These are phyloP conservation scores for Lenzites betulinus DNA, from an alignment of 768 basidiomycete species.

Conservation along the genomic window DNA sequence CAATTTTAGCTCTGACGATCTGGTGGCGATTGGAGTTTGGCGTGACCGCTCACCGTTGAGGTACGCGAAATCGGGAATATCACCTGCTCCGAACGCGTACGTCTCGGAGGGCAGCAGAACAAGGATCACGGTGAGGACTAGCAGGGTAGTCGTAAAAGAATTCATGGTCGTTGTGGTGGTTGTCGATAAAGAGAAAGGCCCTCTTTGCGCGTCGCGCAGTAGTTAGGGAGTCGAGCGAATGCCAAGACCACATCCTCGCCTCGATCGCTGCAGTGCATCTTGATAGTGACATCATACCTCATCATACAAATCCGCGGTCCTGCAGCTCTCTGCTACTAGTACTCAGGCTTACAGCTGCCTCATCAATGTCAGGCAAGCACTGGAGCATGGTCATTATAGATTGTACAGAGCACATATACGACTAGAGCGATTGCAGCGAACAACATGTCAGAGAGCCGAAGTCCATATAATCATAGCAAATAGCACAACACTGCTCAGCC, in stretches of 20 bases:
- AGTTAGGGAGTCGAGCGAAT: neutral
- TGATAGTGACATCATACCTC: slow-evolving; percentile 22
- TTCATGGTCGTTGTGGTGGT: slow-evolving; percentile 25
- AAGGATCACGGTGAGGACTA: slow-evolving; percentile 29
- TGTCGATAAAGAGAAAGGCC: slow-evolving; percentile 3
- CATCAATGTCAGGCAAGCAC: neutral
- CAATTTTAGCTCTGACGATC: slow-evolving; percentile 7
- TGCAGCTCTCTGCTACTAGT: too few species aligned
- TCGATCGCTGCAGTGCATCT: slow-evolving; percentile 9
- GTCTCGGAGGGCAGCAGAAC: slow-evolving; percentile 47
- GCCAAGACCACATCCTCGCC: slow-evolving; percentile 14
- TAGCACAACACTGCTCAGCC: slow-evolving; percentile 38
- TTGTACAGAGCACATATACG: slow-evolving; percentile 18
- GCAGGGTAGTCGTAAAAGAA: slow-evolving; percentile 24
- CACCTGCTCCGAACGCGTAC: slow-evolving; percentile 63
- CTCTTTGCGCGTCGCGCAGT: neutral
- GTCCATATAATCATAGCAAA: slow-evolving; percentile 22
- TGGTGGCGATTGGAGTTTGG: neutral
- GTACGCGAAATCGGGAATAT: slow-evolving; percentile 73
- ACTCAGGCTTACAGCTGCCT: too few species aligned
- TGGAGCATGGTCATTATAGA: slow-evolving; percentile 11
- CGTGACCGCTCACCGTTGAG: slow-evolving; percentile 49
- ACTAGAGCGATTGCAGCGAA: slow-evolving; percentile 16
- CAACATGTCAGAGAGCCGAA: slow-evolving; percentile 16
- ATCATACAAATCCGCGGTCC: too few species aligned